phyloP scores from a whole-genome alignment of 805 yeast genomes.

The Teunomyces pallodes region DNA sequence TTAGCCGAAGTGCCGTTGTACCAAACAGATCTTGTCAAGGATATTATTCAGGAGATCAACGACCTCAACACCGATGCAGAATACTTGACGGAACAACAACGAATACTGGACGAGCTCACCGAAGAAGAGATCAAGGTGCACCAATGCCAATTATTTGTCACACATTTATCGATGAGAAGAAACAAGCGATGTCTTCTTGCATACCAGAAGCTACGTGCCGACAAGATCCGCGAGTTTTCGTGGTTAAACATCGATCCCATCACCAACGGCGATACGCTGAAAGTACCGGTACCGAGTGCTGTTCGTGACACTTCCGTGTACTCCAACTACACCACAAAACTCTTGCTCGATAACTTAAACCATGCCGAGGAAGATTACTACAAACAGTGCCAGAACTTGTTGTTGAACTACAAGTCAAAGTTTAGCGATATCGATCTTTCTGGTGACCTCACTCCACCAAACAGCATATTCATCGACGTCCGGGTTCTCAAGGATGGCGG shows the following conservation, averaged over 20 bases:
- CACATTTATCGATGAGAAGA: constrained; percentile 74
- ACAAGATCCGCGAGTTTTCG: constrained; percentile 58
- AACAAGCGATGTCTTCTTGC: constrained; percentile 89
- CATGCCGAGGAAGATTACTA: constrained; percentile 80
- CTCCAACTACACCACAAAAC: constrained; percentile 22
- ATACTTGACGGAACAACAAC: constrained; percentile 34
- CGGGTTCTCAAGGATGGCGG: constrained; percentile 93
- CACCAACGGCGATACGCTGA: background rate
- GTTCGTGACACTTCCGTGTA: constrained; percentile 10
- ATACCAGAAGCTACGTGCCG: constrained; percentile 71
- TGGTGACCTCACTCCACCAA: constrained; percentile 89
- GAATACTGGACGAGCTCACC: constrained; percentile 14
- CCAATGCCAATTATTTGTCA: constrained; percentile 65
- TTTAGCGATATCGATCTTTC: constrained; percentile 82
- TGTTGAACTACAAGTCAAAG: constrained; percentile 73
- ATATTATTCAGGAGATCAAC: constrained; percentile 66
- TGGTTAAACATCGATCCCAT: constrained; percentile 69
- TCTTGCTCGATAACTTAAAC: constrained; percentile 52
- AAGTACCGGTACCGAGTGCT: constrained; percentile 2
- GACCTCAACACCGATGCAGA: constrained; percentile 61
- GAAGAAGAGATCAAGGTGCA: constrained; percentile 45
- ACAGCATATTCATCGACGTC: constrained; percentile 88
- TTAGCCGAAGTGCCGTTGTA: constrained; percentile 67
- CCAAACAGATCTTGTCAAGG: constrained; percentile 67
- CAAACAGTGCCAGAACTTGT: constrained; percentile 64